phyloP scores from a whole-genome alignment of 805 yeast genomes.

The Metschnikowia similis region DNA sequence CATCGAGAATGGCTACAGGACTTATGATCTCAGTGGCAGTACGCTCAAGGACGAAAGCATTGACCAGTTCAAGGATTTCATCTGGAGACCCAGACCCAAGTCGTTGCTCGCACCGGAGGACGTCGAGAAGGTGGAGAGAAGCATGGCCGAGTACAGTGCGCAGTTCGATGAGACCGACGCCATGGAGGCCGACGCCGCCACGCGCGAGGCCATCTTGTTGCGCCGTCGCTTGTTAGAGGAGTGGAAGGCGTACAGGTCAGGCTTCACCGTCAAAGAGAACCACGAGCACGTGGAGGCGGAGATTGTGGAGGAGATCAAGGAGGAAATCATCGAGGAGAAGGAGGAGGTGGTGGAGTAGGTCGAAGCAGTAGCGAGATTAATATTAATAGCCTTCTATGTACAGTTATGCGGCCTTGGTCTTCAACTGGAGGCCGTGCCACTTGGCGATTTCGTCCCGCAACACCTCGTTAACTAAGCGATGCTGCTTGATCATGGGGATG shows the following conservation, averaged over 20 bases:
- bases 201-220: conserved; percentile 79
- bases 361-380: background rate
- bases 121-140: conserved; percentile 85
- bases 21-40: conserved; percentile 81
- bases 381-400: background rate
- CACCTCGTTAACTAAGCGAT: conserved; percentile 76
- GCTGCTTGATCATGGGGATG: conserved; percentile 82
- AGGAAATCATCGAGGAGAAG: conserved; percentile 51
- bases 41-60: conserved; percentile 68
- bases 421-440: conserved; percentile 94
- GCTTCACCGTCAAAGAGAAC: conserved; percentile 30
- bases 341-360: conserved; percentile 60
- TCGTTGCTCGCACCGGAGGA: conserved; percentile 71
- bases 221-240: conserved; percentile 79
- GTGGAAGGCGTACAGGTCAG: conserved; percentile 78
- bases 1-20: conserved; percentile 85
- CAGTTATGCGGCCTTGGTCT: conserved; percentile 51
- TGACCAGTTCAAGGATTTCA: conserved; percentile 81
- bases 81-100: conserved; percentile 97
- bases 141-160: conserved; percentile 81
- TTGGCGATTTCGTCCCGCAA: conserved; percentile 78
- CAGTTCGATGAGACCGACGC: conserved; percentile 94
- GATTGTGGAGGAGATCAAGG: conserved; percentile 50
- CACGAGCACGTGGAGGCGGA: conserved; percentile 49
- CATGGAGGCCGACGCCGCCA: conserved; percentile 91